These are phyloP conservation scores for Luffa acutangula DNA, from an alignment of 306 rosid genomes.

Conservation along the genomic window DNA sequence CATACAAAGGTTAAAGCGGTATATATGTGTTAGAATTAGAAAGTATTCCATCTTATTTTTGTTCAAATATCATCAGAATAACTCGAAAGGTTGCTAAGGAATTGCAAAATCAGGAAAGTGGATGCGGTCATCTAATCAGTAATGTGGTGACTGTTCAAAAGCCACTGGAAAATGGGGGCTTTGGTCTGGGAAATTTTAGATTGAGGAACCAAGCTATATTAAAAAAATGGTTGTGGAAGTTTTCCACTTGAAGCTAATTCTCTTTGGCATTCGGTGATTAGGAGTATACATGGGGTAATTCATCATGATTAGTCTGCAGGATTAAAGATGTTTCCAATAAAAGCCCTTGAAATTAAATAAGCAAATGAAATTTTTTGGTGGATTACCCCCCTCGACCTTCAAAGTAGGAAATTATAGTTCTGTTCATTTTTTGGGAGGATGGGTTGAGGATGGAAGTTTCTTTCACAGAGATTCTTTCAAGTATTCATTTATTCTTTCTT, in stretches of 20 bases:
- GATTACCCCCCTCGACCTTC: neutral
- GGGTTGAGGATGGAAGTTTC: neutral
- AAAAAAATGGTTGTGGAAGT: neutral
- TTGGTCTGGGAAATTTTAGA: neutral
- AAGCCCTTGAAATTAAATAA: neutral
- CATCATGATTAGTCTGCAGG: neutral
- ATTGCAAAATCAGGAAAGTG: neutral
- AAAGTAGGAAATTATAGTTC: neutral
- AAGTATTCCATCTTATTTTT: neutral
- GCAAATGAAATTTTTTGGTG: neutral
- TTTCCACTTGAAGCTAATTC: neutral
- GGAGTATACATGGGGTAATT: neutral
- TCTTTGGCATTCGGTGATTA: neutral
- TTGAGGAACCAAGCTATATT: neutral
- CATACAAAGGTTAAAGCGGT: neutral
- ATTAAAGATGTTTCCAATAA: neutral
- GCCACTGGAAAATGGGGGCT: neutral
- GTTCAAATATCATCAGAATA: neutral
- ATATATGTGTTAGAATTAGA: neutral
- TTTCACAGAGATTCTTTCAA: neutral
- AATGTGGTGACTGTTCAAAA: neutral
- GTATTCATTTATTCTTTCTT: too few relatives aligned
- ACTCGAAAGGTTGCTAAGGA: neutral
- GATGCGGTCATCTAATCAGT: neutral
- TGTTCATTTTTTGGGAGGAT: neutral